These are phyloP conservation scores for Cercophora sp. DNA, from an alignment of 495 filamentous ascomycete genomes.

Conservation along the genomic window DNA sequence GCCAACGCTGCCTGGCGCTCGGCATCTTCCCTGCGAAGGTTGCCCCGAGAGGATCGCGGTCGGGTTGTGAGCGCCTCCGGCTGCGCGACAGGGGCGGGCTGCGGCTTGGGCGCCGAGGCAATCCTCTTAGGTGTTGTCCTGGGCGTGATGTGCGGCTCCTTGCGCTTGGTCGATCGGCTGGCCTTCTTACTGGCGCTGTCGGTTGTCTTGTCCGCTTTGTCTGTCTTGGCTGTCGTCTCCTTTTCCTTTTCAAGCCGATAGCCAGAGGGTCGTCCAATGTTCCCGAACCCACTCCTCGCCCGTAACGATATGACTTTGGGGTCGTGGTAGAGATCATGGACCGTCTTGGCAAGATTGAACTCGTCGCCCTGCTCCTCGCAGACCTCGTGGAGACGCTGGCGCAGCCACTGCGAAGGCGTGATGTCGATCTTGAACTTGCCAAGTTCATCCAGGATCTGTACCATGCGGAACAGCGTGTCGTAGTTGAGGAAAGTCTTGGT, in stretches of 20 bases:
- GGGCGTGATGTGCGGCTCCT: conserved; percentile 23
- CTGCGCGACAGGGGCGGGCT: neutral
- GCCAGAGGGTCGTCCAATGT: conserved; percentile 44
- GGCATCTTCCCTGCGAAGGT: neutral
- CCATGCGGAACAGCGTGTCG: conserved; percentile 46
- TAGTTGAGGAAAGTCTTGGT: conserved; percentile 40
- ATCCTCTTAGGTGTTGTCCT: conserved; percentile 1
- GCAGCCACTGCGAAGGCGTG: conserved; percentile 44
- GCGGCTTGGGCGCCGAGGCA: neutral
- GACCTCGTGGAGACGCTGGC: conserved; percentile 43
- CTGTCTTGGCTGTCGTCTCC: conserved; percentile 1
- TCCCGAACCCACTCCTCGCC: conserved; percentile 40
- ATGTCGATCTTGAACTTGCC: conserved; percentile 41
- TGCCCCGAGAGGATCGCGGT: no score
- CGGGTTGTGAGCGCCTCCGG: neutral
- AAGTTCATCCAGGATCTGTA: conserved; percentile 43
- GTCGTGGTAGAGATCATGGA: conserved; percentile 44
- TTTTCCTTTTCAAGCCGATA: conserved; percentile 20
- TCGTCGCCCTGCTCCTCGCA: conserved; percentile 30
- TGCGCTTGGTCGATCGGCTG: conserved; percentile 18
- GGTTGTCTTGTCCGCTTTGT: conserved; percentile 8
- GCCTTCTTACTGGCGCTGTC: conserved; percentile 4
- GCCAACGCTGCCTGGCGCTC: neutral
- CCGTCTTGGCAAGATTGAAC: conserved; percentile 38
- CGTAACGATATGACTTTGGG: conserved; percentile 36